Conservation (phyloP, 148 eudicot species). For the Spergularia bocconei region DNA sequence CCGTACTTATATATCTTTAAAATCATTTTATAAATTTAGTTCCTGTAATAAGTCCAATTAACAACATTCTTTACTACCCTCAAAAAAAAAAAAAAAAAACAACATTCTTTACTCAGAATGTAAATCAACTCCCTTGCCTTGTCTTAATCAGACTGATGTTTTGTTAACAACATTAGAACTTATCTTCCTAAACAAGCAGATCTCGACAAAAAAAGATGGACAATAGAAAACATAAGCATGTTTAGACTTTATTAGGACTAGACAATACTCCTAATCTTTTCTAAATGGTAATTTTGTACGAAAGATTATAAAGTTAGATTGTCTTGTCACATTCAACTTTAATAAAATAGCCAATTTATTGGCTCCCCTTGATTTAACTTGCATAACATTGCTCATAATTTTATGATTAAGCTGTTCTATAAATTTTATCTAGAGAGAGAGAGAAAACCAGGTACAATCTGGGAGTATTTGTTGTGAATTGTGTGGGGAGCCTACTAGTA, state of each 20-base stretch:
- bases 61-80: background rate
- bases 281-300: background rate
- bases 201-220: background rate
- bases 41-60: background rate
- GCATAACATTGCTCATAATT: background rate
- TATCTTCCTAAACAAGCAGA: background rate
- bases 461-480: too few relatives aligned
- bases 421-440: too few relatives aligned
- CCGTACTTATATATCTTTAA: too few relatives aligned
- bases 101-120: background rate
- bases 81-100: too few relatives aligned
- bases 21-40: too few relatives aligned
- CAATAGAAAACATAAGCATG: constrained; percentile 3
- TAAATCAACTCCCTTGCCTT: background rate
- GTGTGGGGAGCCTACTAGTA: background rate
- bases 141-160: background rate
- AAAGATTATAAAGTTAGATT: constrained; percentile 7
- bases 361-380: constrained; percentile 11
- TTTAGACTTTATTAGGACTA: background rate
- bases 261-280: background rate
- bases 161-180: background rate
- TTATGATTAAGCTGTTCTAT: background rate
- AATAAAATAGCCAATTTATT: background rate
- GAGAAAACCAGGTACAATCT: too few relatives aligned
- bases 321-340: background rate